Conservation (phyloP, 2,329 filamentous ascomycete species). For the Phialophora verrucosa region DNA sequence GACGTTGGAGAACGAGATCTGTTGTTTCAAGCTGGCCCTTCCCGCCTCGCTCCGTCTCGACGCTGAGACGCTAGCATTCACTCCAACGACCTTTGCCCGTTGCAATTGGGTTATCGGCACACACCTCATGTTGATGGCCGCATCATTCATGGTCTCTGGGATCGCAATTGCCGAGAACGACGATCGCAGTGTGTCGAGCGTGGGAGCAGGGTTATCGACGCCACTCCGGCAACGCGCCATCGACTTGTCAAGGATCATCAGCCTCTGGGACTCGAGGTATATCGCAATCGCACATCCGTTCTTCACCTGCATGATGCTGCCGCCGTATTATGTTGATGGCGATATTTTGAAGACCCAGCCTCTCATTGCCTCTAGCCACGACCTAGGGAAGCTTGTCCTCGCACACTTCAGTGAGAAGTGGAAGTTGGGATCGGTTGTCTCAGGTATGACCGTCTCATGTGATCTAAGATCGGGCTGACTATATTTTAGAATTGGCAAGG, state of each 20-base stretch:
- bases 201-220: conserved; percentile 9
- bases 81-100: conserved; percentile 24
- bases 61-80: conserved; percentile 24
- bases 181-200: conserved; percentile 29
- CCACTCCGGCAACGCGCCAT: conserved; percentile 31
- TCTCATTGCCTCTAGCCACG: conserved; percentile 28
- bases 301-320: conserved; percentile 33
- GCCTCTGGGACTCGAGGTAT: conserved; percentile 32
- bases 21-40: conserved; percentile 32
- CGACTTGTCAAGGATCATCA: conserved; percentile 33
- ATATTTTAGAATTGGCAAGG: conserved; percentile 25
- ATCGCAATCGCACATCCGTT: conserved; percentile 33
- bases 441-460: conserved; percentile 16
- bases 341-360: conserved; percentile 26
- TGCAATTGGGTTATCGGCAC: conserved; percentile 35
- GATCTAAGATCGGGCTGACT: neutral
- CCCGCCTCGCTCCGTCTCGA: conserved; percentile 30
- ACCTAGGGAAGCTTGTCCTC: conserved; percentile 29
- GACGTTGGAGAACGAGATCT: conserved; percentile 33
- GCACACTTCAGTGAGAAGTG: conserved; percentile 29
- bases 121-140: conserved; percentile 34
- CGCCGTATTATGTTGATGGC: conserved; percentile 26
- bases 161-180: conserved; percentile 25
- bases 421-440: conserved; percentile 30
- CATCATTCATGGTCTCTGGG: conserved; percentile 30